Evolutionary conservation across 495 filamentous ascomycete genomes (phyloP).

Genomic region (Penicillium bovifimosum): DNA sequence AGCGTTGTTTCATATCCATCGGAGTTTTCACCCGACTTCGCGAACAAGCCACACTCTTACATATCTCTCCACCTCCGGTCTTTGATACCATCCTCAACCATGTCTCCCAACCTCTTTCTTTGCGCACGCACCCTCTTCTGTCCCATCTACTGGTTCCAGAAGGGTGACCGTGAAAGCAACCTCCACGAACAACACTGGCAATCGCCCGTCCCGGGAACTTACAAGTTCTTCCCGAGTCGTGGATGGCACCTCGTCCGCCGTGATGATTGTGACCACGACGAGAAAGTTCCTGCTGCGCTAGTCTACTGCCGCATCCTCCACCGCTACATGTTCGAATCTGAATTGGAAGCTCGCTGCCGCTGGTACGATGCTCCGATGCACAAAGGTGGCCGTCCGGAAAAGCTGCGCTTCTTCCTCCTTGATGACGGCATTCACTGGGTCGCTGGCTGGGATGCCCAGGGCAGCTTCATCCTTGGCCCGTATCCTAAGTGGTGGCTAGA

Average conservation of each 20-base stretch:
- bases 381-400: slow-evolving; percentile 31
- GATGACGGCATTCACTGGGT: slow-evolving; percentile 43
- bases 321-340: slow-evolving; percentile 41
- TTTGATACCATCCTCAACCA: slow-evolving; percentile 14
- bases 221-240: slow-evolving; percentile 39
- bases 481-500: slow-evolving; percentile 44
- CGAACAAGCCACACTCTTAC: slow-evolving; percentile 1
- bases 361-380: slow-evolving; percentile 35
- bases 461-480: slow-evolving; percentile 41
- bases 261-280: slow-evolving; percentile 33
- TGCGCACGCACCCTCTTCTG: slow-evolving; percentile 39
- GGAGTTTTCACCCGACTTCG: slow-evolving; percentile 5
- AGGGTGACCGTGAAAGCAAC: slow-evolving; percentile 32
- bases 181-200: slow-evolving; percentile 43
- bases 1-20: slow-evolving; percentile 20
- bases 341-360: slow-evolving; percentile 40
- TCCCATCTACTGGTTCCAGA: slow-evolving; percentile 43
- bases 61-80: not conserved
- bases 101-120: slow-evolving; percentile 46
- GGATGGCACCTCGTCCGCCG: slow-evolving; percentile 42
- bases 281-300: slow-evolving; percentile 36
- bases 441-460: slow-evolving; percentile 41
- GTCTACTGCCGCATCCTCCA: slow-evolving; percentile 46
- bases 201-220: slow-evolving; percentile 40
- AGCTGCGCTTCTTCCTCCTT: slow-evolving; percentile 40